Evolutionary conservation across 371 early-diverging fungal species (phyloP).

Genomic region (Vairimorpha ceranae): DNA sequence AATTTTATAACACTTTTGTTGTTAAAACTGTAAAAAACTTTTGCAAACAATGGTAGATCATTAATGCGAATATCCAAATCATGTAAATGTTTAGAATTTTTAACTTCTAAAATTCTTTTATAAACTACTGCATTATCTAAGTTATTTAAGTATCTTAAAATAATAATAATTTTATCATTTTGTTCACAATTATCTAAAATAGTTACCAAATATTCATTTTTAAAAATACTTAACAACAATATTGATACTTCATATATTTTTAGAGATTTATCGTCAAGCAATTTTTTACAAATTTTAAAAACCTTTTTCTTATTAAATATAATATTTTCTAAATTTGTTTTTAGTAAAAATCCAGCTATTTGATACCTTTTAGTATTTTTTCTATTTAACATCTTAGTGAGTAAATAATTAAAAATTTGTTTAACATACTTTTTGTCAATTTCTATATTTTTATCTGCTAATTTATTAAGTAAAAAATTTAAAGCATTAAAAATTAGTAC

Average conservation of each 20-base stretch:
- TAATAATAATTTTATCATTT: background rate
- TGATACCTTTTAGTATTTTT: background rate
- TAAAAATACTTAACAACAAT: background rate
- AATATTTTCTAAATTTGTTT: conserved; percentile 13
- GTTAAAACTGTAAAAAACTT: conserved; percentile 11
- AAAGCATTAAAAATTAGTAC: background rate
- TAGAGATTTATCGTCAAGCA: background rate
- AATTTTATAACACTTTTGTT: conserved; percentile 13
- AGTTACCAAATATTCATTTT: background rate
- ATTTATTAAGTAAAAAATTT: background rate
- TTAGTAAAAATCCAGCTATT: background rate
- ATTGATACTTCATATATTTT: conserved; percentile 13
- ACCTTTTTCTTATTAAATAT: conserved; percentile 7
- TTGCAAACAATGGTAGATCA: conserved; percentile 6
- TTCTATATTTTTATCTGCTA: background rate
- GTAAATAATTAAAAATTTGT: conserved; percentile 2
- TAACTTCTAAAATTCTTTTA: conserved; percentile 17
- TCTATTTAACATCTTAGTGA: background rate
- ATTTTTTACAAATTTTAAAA: conserved; percentile 18
- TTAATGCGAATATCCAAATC: conserved; percentile 13
- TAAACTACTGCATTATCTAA: conserved; percentile 6
- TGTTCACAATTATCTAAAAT: background rate
- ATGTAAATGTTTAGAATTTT: background rate
- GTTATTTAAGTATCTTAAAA: conserved; percentile 24
- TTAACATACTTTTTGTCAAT: conserved; percentile 1